A percentile compares a stretch with the other conserved stretches of the same genome.
phyloP scores from a whole-genome alignment of 768 basidiomycete species.

The Russula emetica region DNA sequence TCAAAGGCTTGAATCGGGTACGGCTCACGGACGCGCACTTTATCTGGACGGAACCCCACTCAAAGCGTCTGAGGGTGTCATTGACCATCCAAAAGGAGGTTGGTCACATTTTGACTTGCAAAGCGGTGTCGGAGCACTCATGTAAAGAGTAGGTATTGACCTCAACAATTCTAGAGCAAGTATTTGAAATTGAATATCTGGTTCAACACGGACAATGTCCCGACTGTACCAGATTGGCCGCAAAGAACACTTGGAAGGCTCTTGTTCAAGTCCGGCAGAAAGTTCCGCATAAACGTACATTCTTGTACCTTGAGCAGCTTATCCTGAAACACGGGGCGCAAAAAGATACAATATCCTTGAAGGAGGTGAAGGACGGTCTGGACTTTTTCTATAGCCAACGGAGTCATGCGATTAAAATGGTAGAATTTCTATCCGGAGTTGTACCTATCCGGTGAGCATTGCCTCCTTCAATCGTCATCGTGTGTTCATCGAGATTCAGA shows the following conservation, averaged over 20 bases:
- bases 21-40: slow-evolving; percentile 97
- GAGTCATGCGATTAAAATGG: slow-evolving; percentile 94
- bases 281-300: slow-evolving; percentile 96
- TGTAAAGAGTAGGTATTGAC: slow-evolving; percentile 64
- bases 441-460: slow-evolving; percentile 75
- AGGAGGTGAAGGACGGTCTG: slow-evolving; percentile 89
- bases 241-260: slow-evolving; percentile 99
- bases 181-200: slow-evolving; percentile 94
- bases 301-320: slow-evolving; percentile 94
- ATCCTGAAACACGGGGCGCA: slow-evolving; percentile 96
- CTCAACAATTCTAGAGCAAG: slow-evolving; percentile 93
- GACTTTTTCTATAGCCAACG: slow-evolving; percentile 95
- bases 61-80: slow-evolving; percentile 86
- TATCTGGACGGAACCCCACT: slow-evolving; percentile 99
- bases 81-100: slow-evolving; percentile 99
- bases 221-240: slow-evolving; percentile 88
- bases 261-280: slow-evolving; percentile 99
- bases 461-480: background rate
- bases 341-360: slow-evolving; percentile 90
- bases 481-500: slow-evolving; percentile 39
- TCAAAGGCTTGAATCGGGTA: slow-evolving; percentile 91
- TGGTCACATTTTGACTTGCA: slow-evolving; percentile 27
- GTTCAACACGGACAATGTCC: slow-evolving; percentile 95
- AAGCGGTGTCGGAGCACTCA: slow-evolving; percentile 4
- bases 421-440: slow-evolving; percentile 83